A percentile compares a stretch with the other conserved stretches of the same genome.
Conservation (phyloP, 176 grass and related monocot species). For the Miscanthus lutarioriparius region DNA sequence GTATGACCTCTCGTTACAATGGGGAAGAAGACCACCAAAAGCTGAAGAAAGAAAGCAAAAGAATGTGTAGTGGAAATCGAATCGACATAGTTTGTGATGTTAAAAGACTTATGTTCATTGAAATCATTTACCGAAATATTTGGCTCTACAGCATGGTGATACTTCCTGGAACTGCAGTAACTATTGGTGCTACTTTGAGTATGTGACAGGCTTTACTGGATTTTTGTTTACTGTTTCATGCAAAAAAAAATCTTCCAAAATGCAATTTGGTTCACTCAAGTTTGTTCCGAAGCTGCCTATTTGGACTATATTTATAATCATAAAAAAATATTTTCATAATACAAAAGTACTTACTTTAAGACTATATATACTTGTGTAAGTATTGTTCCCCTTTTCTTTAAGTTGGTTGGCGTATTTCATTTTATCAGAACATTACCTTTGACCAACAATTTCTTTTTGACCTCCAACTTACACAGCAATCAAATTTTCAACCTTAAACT, state of each 20-base stretch:
- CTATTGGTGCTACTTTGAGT: neutral
- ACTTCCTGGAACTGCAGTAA: neutral
- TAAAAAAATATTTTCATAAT: too few relatives aligned
- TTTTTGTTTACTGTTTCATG: neutral
- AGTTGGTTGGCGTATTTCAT: neutral
- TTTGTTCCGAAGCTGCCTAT: neutral
- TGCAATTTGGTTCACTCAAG: neutral
- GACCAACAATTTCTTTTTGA: neutral
- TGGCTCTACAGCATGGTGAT: neutral
- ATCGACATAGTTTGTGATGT: neutral
- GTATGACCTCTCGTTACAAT: slow-evolving; percentile 37
- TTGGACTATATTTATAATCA: neutral
- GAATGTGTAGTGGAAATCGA: neutral
- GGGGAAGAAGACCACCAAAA: slow-evolving; percentile 13
- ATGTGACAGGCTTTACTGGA: neutral
- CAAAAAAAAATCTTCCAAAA: neutral
- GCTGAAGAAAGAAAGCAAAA: neutral
- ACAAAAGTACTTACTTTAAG: too few relatives aligned
- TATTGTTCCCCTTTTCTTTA: neutral
- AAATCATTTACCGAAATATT: neutral
- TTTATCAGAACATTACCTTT: neutral
- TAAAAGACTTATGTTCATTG: neutral
- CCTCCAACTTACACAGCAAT: neutral
- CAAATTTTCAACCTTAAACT: neutral
- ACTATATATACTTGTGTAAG: too few relatives aligned